Evolutionary conservation across 169 alveolate genomes (phyloP), one percentile per base, ranked within the genome.

Genomic region (Cryptosporidium xiaoi): DNA sequence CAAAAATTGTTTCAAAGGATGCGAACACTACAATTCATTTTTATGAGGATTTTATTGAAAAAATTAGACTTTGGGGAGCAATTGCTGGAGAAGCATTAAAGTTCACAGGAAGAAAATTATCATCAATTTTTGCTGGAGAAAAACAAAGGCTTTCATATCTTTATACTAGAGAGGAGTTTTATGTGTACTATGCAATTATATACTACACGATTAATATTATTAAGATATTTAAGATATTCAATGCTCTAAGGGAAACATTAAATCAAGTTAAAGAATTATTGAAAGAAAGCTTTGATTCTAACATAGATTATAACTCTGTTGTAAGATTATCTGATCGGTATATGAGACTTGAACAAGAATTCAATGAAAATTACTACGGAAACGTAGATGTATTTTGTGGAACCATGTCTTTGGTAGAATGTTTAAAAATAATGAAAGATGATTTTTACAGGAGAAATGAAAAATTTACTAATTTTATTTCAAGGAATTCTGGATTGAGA

Each of bases 381-480:
- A 1, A 40, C 56, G n/a, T 77, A 24, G 36, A 60, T 18, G 6
- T 29, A 2, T 77, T 60, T 56, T 77, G 87, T 27, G 40, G 48
- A 24, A 20, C 36, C 18, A 13, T 60, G 12, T 1, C 64, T 12
- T 8, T 77, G 2, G 27, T 5, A 8, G 87, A 77, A 15, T 77
- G 87, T 27, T 36, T 77, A 36, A 71, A 50, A 24, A 77, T 8
- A 5, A 77, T 77, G 71, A 77, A 44, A 56, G 46, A 77, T 18
- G 87, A 77, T 40, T 77, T 77, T 56, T 56, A 77, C 18, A 77
- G 71, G n/a, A 77, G 87, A 44, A 77, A 77, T 18, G 69, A 60
- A 60, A 60, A 60, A 77, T 77, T 0, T 34, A 4, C 3, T 27
- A 27, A 62, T 34, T 77, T 60, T 60, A 60, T 77, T 40, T n/a